phyloP scores from a whole-genome alignment of 768 basidiomycete species.

The Crassisporium funariophilum region DNA sequence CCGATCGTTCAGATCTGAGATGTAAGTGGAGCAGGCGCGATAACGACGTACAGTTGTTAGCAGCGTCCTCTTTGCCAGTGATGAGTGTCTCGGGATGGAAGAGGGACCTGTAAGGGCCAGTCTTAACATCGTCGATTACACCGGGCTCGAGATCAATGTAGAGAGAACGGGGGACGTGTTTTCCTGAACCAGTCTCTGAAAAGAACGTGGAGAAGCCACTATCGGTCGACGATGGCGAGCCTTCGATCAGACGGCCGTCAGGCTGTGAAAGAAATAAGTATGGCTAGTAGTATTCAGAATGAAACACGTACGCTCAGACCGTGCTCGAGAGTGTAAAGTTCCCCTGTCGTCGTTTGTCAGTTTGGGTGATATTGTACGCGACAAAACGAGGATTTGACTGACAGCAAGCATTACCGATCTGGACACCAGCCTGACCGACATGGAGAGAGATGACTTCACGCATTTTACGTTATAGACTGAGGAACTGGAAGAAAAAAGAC shows the following conservation, averaged over 20 bases:
- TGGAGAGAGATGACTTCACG: conserved; percentile 96
- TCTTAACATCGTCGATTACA: conserved; percentile 93
- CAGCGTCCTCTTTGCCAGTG: conserved; percentile 98
- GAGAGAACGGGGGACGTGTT: conserved; percentile 94
- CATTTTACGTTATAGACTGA: conserved; percentile 47
- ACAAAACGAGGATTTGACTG: conserved; percentile 34
- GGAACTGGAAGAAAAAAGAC: conserved; percentile 6
- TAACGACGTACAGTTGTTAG: conserved; percentile 89
- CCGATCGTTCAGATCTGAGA: conserved; percentile 15
- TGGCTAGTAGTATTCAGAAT: conserved; percentile 2
- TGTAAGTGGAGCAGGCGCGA: conserved; percentile 8
- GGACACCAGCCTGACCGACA: conserved; percentile 96
- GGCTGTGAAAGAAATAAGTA: conserved; percentile 53
- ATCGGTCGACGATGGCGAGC: conserved; percentile 69
- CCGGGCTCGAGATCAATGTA: conserved; percentile 97
- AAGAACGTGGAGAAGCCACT: conserved; percentile 98
- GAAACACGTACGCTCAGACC: conserved; percentile 79
- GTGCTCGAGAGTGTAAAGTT: conserved; percentile 97
- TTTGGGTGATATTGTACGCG: conserved; percentile 4
- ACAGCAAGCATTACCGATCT: conserved; percentile 97
- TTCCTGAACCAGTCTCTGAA: conserved; percentile 90
- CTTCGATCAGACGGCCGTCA: conserved; percentile 83
- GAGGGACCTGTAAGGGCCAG: conserved; percentile 86
- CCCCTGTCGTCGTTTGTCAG: conserved; percentile 56
- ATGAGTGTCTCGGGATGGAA: conserved; percentile 99